A percentile compares a stretch with the other conserved stretches of the same genome.
These are phyloP conservation scores for Penicillium glabrum DNA, from an alignment of 2,329 filamentous ascomycete species.

Conservation along the genomic window DNA sequence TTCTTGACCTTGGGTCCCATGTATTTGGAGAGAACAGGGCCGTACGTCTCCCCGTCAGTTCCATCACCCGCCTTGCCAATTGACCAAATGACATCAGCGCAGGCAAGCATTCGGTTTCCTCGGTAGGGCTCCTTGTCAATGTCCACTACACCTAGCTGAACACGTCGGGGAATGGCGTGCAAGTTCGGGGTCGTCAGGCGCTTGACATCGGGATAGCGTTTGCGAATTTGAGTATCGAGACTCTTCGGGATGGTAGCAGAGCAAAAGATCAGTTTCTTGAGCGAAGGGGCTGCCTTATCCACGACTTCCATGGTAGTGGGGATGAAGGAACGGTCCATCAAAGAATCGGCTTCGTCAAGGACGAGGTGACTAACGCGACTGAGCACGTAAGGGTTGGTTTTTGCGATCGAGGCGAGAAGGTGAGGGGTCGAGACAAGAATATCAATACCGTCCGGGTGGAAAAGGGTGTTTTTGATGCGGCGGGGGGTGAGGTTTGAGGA, in stretches of 20 bases:
- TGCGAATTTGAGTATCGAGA: conserved; percentile 79
- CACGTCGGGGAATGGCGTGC: conserved; percentile 90
- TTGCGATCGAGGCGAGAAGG: conserved; percentile 80
- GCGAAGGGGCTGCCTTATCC: conserved; percentile 74
- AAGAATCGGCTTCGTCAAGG: conserved; percentile 92
- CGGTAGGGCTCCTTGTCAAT: conserved; percentile 89
- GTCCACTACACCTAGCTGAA: conserved; percentile 91
- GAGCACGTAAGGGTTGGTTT: conserved; percentile 86
- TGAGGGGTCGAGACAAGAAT: conserved; percentile 86
- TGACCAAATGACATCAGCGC: conserved; percentile 90
- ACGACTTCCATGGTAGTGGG: conserved; percentile 80
- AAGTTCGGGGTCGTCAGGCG: conserved; percentile 93
- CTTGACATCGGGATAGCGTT: conserved; percentile 76
- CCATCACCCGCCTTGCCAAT: conserved; percentile 74
- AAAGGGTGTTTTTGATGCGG: conserved; percentile 81
- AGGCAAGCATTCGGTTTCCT: conserved; percentile 89
- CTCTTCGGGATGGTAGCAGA: conserved; percentile 93
- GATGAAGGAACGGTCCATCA: conserved; percentile 90
- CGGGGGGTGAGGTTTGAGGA: conserved; percentile 74
- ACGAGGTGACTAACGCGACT: conserved; percentile 88
- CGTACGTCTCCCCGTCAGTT: conserved; percentile 26
- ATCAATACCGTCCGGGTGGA: conserved; percentile 78
- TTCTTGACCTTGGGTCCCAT: conserved; percentile 67
- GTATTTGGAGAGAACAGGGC: conserved; percentile 32
- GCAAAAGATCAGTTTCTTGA: conserved; percentile 86